Base-by-base conservation (phyloP, 2,329 filamentous ascomycete genomes). In the Graphilbum sp. region DNA sequence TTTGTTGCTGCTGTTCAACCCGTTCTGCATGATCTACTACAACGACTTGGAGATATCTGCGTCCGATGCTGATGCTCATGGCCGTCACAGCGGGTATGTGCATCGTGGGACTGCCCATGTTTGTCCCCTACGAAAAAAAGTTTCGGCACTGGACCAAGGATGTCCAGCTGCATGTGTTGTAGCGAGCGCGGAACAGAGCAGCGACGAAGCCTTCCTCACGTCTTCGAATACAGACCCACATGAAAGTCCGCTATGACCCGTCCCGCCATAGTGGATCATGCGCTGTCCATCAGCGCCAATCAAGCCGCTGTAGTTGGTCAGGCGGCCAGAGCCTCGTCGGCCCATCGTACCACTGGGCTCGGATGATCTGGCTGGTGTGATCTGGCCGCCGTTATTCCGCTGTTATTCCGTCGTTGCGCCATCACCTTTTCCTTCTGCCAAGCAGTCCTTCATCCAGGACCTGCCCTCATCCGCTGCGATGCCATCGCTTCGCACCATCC, bases 21-120 rank as follows among this genome's bases (percentile, higher is more conserved):
- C 54, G 53, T 54, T 55, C 34, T 52, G 49, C 1, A 52, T 54
- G 49, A 48, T 52, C 40, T 54, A 42, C 36, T 50, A 45, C 43
- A 53, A 52, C 33, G 45, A 52, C 41, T 52, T 49, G 51, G 46
- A 51, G 50, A 2, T 53, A 48, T 25, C 39, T 54, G n/a, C 40
- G 37, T 5, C 53, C 52, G 1, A 36, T 54, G 0, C 31, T 54
- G 10, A 43, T 47, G 24, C 38, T 53, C 18, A 53, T 54, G 50
- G 50, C 44, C 3, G 38, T 52, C 16, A 51, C 49, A 3, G 47
- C 48, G 12, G 50, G 49, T 8, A 43, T 49, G 25, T 48, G 46
- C 3, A 16, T 52, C 13, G 21, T 53, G 5, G 52, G 51, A 5
- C 44, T 55, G 19, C 41, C 38, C 17, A 30, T 53, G 4, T 54